Evolutionary conservation across 176 grass and related monocot species (phyloP).

Genomic region (Calamus simplicifolius): DNA sequence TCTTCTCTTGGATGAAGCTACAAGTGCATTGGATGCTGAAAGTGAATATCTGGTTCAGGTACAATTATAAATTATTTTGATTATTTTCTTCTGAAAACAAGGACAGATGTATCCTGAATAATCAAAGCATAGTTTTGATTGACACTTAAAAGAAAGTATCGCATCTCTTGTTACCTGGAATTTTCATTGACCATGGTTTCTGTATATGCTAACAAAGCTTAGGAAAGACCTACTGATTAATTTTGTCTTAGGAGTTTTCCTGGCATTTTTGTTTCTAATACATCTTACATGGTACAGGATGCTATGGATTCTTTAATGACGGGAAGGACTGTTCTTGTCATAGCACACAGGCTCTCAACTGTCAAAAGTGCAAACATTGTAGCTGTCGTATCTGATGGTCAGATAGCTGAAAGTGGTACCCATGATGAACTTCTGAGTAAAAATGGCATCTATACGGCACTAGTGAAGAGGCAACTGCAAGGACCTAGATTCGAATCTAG

Average conservation of each 20-base stretch:
- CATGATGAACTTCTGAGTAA: conserved; percentile 65
- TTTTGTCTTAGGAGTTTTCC: no score
- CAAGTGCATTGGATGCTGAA: conserved; percentile 88
- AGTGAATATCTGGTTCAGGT: conserved; percentile 98
- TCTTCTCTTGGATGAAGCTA: conserved; percentile 90
- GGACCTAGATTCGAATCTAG: conserved; percentile 48
- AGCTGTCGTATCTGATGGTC: conserved; percentile 69
- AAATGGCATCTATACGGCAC: conserved; percentile 80
- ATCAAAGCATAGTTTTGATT: no score
- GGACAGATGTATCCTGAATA: no score
- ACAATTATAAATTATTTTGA: not conserved
- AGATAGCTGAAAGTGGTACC: conserved; percentile 67
- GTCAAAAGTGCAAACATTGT: conserved; percentile 78
- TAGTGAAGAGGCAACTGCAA: conserved; percentile 94
- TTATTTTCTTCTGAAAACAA: no score
- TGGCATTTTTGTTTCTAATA: no score
- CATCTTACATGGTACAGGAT: conserved; percentile 41
- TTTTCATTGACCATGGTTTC: no score
- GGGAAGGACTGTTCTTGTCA: conserved; percentile 94
- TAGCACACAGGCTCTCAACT: conserved; percentile 79
- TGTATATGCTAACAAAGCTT: no score
- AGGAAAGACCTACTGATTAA: no score
- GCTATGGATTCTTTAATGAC: conserved; percentile 94
- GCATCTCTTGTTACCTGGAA: no score
- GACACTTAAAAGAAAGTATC: no score